A percentile compares a stretch with the other conserved stretches of the same genome.
phyloP scores from a whole-genome alignment of 768 basidiomycete species.

The Phanerochaete sordida region DNA sequence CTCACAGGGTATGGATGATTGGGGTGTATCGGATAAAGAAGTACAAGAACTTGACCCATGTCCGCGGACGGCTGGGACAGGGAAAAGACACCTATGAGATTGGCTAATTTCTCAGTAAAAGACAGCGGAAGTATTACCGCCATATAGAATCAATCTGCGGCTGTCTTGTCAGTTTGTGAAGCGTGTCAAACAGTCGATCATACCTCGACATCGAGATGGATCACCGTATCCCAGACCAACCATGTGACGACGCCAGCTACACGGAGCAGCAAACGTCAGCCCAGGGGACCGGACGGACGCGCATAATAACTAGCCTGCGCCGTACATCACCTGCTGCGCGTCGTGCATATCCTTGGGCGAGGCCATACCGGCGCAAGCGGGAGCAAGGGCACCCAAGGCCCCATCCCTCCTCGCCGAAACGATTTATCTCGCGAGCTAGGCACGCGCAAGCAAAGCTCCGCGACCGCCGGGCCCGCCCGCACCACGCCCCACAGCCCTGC shows the following conservation, averaged over 20 bases:
- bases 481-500: too few species aligned
- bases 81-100: too few species aligned
- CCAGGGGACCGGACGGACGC: background rate
- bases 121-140: background rate
- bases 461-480: too few species aligned
- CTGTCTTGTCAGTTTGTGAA: background rate
- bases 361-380: background rate
- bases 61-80: background rate
- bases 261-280: too few species aligned
- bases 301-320: background rate
- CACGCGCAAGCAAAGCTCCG: too few species aligned
- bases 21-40: slow-evolving; percentile 12
- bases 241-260: background rate
- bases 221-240: slow-evolving; percentile 13
- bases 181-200: background rate
- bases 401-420: too few species aligned
- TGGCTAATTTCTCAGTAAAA: background rate
- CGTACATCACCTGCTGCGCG: background rate
- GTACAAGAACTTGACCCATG: slow-evolving; percentile 14
- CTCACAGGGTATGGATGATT: background rate
- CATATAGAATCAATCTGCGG: slow-evolving; percentile 1
- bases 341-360: background rate
- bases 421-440: too few species aligned
- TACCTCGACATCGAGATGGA: slow-evolving; percentile 16
- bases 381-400: too few species aligned